These are phyloP conservation scores for Podaxis sp. DNA, from an alignment of 768 basidiomycete genomes.

Conservation along the genomic window DNA sequence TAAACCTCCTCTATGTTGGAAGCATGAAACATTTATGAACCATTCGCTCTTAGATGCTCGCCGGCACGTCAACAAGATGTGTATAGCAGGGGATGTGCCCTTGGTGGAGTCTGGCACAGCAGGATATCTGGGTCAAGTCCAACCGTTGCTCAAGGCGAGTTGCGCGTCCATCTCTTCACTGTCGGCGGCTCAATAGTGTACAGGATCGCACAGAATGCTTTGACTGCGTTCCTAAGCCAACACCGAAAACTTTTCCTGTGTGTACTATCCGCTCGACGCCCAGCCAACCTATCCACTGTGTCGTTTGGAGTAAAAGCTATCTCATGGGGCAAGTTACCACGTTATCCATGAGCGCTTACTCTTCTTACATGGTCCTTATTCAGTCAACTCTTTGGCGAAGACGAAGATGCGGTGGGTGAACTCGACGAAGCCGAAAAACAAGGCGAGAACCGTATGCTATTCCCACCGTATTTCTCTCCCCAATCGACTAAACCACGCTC, in stretches of 20 bases:
- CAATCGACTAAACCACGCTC: background rate
- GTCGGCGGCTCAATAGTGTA: background rate
- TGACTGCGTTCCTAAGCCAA: constrained; percentile 91
- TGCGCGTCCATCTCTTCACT: background rate
- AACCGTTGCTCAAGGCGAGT: constrained; percentile 82
- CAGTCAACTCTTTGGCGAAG: constrained; percentile 94
- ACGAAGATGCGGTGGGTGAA: constrained; percentile 78
- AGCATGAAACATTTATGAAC: background rate
- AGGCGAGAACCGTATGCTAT: constrained; percentile 82
- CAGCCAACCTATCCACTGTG: constrained; percentile 96
- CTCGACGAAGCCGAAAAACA: constrained; percentile 90
- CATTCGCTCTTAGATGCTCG: constrained; percentile 66
- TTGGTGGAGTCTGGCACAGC: constrained; percentile 96
- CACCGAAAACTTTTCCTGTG: constrained; percentile 93
- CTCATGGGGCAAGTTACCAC: constrained; percentile 71
- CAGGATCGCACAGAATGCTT: constrained; percentile 93
- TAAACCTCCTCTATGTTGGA: constrained; percentile 32
- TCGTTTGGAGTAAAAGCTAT: constrained; percentile 98
- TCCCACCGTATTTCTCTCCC: background rate
- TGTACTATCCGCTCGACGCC: constrained; percentile 98
- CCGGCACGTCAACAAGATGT: constrained; percentile 96
- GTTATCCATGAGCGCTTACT: constrained; percentile 1
- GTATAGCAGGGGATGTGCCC: constrained; percentile 88
- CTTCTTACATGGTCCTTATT: constrained; percentile 5
- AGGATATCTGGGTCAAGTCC: constrained; percentile 96